Base-by-base conservation (phyloP, 306 rosid species). In the Ziziphus jujuba region DNA sequence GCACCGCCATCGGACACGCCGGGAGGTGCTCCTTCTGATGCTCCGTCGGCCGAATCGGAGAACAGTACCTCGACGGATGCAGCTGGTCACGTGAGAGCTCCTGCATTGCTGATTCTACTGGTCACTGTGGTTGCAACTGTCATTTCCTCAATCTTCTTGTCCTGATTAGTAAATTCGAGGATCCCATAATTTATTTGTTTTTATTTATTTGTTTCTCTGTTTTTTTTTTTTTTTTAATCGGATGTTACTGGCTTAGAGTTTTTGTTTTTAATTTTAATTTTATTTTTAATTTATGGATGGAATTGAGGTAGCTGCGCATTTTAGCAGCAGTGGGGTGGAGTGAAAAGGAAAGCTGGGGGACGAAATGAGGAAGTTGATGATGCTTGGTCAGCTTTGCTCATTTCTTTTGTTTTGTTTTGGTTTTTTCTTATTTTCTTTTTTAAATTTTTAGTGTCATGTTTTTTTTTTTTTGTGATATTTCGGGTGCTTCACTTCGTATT, bases 1-100 rank as follows among this genome's bases (percentile, higher is more conserved):
- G 89, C 95, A 35, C 98, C 98, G 0, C 84, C 85, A 0, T 28
- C 59, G 6, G 89, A 74, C 22, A 48, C 81, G 0, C 96, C 98
- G 0, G 82, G 6, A 0, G 85, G 76, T 22, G 21, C 96, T 0
- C 95, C 96, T 6, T 69, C 90, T 0, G 83, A 52, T 9, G 78
- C 88, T 0, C 97, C 97, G 44, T 24, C 79, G 7, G 66, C 83
- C 0, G 87, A 36, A 65, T 79, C 89, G 25, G 78, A 63, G 72
- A 67, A 73, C n/a, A 84, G 91, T 23, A 73, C 33, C 0, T 53
- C 97, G 22, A 67, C 58, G 36, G 55, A 40, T 22, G 83, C 55
- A 16, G 89, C 74, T 20, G 79, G 63, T 69, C 71, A 63, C 79
- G 82, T 85, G 83, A 53, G 51, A 63, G 81, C 81, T 6, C 76